Evolutionary conservation across 768 basidiomycete species (phyloP).

Genomic region (Lactarius hatsudake): DNA sequence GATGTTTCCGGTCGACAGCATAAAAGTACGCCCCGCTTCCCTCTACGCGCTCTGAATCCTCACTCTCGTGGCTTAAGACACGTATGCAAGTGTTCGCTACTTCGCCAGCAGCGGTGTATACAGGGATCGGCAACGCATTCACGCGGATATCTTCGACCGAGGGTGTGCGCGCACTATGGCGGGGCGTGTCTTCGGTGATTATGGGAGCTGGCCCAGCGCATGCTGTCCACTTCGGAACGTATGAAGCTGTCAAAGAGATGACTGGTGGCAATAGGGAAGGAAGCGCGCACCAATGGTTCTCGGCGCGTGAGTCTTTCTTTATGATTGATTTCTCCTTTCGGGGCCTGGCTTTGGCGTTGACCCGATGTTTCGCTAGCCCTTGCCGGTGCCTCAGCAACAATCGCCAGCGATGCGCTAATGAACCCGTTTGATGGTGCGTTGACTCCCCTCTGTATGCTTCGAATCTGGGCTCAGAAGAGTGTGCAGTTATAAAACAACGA

Average conservation of each 20-base stretch:
- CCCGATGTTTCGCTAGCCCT: constrained; percentile 49
- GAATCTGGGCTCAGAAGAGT: constrained; percentile 18
- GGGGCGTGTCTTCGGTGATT: constrained; percentile 94
- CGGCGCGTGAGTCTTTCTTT: constrained; percentile 67
- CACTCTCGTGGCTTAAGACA: constrained; percentile 53
- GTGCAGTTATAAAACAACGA: constrained; percentile 95
- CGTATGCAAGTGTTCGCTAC: constrained; percentile 98
- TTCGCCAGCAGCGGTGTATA: constrained; percentile 82
- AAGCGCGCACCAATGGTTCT: constrained; percentile 74
- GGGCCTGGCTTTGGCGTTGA: neutral
- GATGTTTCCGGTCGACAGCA: constrained; percentile 98
- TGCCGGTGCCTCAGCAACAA: constrained; percentile 92
- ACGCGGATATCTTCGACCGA: constrained; percentile 92
- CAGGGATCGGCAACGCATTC: constrained; percentile 87
- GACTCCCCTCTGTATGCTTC: constrained; percentile 8
- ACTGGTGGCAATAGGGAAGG: constrained; percentile 76
- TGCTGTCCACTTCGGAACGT: constrained; percentile 94
- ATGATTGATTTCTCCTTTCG: constrained; percentile 1
- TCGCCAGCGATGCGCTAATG: constrained; percentile 96
- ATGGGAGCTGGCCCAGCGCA: constrained; percentile 97
- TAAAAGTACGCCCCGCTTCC: constrained; percentile 64
- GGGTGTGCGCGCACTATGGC: constrained; percentile 87
- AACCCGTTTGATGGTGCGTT: constrained; percentile 96
- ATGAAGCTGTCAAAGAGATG: constrained; percentile 92
- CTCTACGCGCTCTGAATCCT: neutral